Percentiles rank a stretch among this genome's conserved stretches.
Evolutionary conservation across 495 filamentous ascomycete genomes (phyloP).

Genomic region (Acidomyces sp.): DNA sequence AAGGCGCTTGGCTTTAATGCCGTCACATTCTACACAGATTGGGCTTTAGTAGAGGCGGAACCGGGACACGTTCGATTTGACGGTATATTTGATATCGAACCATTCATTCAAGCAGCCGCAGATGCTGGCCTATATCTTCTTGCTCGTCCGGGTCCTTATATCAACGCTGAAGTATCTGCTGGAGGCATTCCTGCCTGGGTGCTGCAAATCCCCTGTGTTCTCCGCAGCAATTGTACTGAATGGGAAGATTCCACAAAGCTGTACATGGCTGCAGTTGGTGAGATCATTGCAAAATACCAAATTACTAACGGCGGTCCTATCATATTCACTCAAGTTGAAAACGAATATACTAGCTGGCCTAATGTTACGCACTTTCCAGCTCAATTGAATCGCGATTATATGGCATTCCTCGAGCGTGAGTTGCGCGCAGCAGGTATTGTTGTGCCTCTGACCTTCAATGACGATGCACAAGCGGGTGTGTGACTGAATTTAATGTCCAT

Average conservation of each 20-base stretch:
- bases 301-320: slow-evolving; percentile 70
- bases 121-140: slow-evolving; percentile 62
- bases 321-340: slow-evolving; percentile 67
- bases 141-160: slow-evolving; percentile 57
- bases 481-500: too few relatives aligned
- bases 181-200: slow-evolving; percentile 55
- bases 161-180: slow-evolving; percentile 50
- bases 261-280: slow-evolving; percentile 43
- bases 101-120: slow-evolving; percentile 58
- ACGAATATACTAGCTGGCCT: slow-evolving; percentile 49
- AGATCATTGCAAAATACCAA: slow-evolving; percentile 57
- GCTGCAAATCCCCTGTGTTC: slow-evolving; percentile 34
- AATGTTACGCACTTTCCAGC: slow-evolving; percentile 3
- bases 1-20: slow-evolving; percentile 63
- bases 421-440: slow-evolving; percentile 55
- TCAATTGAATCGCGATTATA: slow-evolving; percentile 47
- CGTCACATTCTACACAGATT: slow-evolving; percentile 65
- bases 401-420: slow-evolving; percentile 56
- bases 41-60: slow-evolving; percentile 45
- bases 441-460: slow-evolving; percentile 66
- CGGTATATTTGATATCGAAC: slow-evolving; percentile 54
- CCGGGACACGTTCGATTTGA: slow-evolving; percentile 55
- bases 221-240: slow-evolving; percentile 45
- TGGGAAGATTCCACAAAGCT: slow-evolving; percentile 56
- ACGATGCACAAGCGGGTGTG: too few relatives aligned